Conservation (phyloP, 352 stramenopile species). For the Phytophthora macrochlamydospora region DNA sequence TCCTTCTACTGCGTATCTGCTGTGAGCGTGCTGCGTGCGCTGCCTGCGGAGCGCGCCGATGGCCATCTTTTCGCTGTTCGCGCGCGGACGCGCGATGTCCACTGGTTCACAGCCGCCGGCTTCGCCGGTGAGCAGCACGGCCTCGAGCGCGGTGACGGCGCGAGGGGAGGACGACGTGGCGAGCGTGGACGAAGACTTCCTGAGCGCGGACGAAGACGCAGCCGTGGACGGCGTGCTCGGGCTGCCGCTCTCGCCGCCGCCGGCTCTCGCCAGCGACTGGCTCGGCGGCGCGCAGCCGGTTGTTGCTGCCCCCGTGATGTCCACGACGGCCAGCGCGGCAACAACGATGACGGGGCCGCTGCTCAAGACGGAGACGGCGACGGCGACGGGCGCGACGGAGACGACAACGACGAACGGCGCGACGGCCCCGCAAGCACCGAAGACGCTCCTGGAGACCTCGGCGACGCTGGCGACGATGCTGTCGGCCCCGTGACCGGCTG, state of each 20-base stretch:
- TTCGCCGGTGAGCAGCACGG: background rate
- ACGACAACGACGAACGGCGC: no score
- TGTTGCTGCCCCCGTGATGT: no score
- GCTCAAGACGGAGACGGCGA: no score
- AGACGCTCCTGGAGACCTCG: background rate
- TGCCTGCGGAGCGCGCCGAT: background rate
- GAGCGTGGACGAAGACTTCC: background rate
- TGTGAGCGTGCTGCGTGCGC: background rate
- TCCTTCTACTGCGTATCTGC: background rate
- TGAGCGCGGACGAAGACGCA: background rate
- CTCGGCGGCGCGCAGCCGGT: no score
- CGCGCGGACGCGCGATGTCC: background rate
- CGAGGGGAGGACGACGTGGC: background rate
- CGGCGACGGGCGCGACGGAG: no score
- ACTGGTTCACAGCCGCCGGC: background rate
- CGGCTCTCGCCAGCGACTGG: no score
- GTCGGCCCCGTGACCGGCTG: background rate
- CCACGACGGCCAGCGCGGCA: no score
- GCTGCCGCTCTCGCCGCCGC: no score
- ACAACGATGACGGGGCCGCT: no score
- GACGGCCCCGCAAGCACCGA: background rate
- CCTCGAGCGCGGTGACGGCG: background rate
- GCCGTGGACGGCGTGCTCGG: no score
- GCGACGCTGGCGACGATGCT: background rate
- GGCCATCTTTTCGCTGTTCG: background rate